These are phyloP conservation scores for Ambrosiella cleistominuta DNA, from an alignment of 2,329 filamentous ascomycete genomes.

Conservation along the genomic window DNA sequence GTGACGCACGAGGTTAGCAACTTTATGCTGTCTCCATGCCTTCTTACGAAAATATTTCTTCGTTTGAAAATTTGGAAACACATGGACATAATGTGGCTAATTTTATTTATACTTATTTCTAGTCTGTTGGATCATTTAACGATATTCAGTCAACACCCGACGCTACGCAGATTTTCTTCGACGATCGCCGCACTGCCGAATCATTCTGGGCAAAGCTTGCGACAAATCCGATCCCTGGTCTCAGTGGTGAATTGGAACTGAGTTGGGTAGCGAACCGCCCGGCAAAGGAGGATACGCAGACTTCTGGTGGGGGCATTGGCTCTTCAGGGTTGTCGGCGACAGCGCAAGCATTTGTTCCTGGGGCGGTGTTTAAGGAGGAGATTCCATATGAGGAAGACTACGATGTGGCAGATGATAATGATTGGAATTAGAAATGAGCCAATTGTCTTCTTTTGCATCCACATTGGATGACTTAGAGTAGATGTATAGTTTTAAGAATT, in stretches of 20 bases:
- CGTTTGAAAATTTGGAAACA: background rate
- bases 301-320: background rate
- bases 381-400: constrained; percentile 24
- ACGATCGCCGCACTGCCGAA: constrained; percentile 54
- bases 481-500: background rate
- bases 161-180: constrained; percentile 41
- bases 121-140: constrained; percentile 47
- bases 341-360: background rate
- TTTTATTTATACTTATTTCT: background rate
- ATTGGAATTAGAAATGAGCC: constrained; percentile 21
- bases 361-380: constrained; percentile 15
- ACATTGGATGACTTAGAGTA: background rate
- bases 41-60: no score
- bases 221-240: constrained; percentile 39
- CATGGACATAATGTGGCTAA: background rate
- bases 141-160: constrained; percentile 33
- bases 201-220: constrained; percentile 44
- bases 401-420: constrained; percentile 34
- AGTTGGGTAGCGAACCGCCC: constrained; percentile 36
- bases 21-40: no score
- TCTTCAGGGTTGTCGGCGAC: background rate
- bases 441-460: background rate
- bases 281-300: background rate
- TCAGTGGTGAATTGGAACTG: constrained; percentile 45
- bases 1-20: no score